Base-by-base conservation (phyloP, 495 filamentous ascomycete species). In the Neurospora intermedia region DNA sequence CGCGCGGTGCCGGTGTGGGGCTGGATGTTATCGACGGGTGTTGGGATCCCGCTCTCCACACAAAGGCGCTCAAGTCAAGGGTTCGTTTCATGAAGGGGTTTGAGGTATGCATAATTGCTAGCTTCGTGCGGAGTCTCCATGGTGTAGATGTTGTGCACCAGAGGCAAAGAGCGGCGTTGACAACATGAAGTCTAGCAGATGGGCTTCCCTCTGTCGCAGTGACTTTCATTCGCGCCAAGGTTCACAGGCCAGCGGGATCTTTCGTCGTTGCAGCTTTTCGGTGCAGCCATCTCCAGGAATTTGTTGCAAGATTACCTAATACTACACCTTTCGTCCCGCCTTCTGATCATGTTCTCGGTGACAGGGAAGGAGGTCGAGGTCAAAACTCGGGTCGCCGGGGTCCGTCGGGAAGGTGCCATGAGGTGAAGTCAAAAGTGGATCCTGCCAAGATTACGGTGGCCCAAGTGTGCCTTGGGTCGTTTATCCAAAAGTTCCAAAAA, bases 191-290 rank as follows among this genome's bases (percentile, higher is more conserved):
- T 80, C 20, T 80, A 83, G 77, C 84, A 85, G 45, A 85, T 81
- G 39, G 84, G 84, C 73, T 83, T 86, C 10, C 39, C 75, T 9
- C 84, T 83, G 72, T 85, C 83, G 69, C 84, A 86, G 1, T 3
- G 79, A 76, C 73, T 86, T 84, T n/a, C 81, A 79, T 42, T 81
- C 80, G 16, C 83, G 77, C 45, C 84, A 86, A 10, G 82, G 75
- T 48, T 85, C 83, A 77, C 84, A 86, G 20, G 76, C 76, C 69
- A 77, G 66, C 7, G 74, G 69, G 27, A 77, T 75, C 71, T 77
- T 76, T 43, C 71, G 73, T 8, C 76, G 73, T 40, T 23, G 23
- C 54, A 31, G 54, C 23, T 62, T 62, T 62, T 62, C 54, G 8
- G 1, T 31, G 54, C 6, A 13, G 13, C 27, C 6, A 16, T 35